Conservation (phyloP, 1,284 basidiomycete species). For the Fomitiporia mediterranea region DNA sequence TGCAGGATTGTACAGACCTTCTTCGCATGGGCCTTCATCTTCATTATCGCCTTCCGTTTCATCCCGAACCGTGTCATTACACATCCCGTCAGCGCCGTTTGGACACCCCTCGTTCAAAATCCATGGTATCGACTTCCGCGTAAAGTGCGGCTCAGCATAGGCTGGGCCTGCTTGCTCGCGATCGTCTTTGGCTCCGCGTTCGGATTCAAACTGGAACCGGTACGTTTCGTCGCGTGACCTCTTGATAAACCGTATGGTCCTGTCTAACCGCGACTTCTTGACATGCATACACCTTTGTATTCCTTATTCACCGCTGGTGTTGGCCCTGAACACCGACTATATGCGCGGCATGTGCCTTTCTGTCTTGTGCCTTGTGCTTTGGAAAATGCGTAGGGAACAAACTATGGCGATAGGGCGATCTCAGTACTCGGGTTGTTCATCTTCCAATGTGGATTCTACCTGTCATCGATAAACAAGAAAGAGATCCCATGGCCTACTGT, state of each 20-base stretch:
- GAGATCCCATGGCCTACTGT: constrained; percentile 77
- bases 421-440: constrained; percentile 75
- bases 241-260: not conserved
- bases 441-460: constrained; percentile 71
- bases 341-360: too few relatives aligned
- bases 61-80: constrained; percentile 67
- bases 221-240: constrained; percentile 30
- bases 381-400: constrained; percentile 44
- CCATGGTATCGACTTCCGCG: constrained; percentile 71
- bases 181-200: constrained; percentile 81
- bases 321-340: not conserved
- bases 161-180: constrained; percentile 69
- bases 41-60: constrained; percentile 74
- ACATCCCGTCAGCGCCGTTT: constrained; percentile 60
- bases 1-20: constrained; percentile 71
- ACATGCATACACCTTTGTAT: not conserved
- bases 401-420: constrained; percentile 73
- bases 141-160: constrained; percentile 50
- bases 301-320: not conserved
- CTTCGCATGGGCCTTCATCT: constrained; percentile 76
- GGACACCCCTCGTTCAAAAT: constrained; percentile 55
- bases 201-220: constrained; percentile 61
- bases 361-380: not conserved
- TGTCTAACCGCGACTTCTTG: too few relatives aligned
- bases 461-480: constrained; percentile 53